Evolutionary conservation across 148 eudicot species (phyloP).

Genomic region (Heliosperma pusillum): DNA sequence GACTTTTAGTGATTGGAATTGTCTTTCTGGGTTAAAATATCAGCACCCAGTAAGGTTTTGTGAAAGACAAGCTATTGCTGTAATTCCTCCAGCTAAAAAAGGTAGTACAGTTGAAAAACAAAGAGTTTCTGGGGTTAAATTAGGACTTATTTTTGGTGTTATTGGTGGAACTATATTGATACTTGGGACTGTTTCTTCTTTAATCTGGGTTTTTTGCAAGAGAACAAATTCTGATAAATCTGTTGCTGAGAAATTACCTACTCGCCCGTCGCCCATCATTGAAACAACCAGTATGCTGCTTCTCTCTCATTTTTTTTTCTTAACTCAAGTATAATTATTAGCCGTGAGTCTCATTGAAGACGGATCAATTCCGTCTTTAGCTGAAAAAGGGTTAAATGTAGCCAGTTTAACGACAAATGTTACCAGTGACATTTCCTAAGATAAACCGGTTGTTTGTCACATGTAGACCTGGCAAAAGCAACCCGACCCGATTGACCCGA

Average conservation of each 20-base stretch:
- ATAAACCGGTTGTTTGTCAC: no score
- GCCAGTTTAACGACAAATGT: no score
- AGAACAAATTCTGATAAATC: constrained; percentile 39
- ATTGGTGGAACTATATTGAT: constrained; percentile 49
- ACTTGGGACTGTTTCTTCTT: constrained; percentile 38
- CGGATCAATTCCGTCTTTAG: no score
- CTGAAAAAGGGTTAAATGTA: no score
- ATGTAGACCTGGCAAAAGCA: no score
- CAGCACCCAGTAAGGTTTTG: constrained; percentile 56
- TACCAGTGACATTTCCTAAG: no score
- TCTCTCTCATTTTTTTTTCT: no score
- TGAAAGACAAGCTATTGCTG: constrained; percentile 64
- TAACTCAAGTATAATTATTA: no score
- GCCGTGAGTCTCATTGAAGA: no score
- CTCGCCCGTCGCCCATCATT: constrained; percentile 39
- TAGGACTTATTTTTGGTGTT: constrained; percentile 64
- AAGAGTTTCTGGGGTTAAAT: constrained; percentile 31
- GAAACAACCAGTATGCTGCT: constrained; percentile 60
- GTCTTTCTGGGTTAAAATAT: constrained; percentile 46
- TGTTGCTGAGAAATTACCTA: constrained; percentile 36
- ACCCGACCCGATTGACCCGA: no score
- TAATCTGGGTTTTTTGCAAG: constrained; percentile 37
- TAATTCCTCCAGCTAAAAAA: constrained; percentile 44
- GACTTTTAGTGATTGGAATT: constrained; percentile 56
- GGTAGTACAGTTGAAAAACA: constrained; percentile 16